These are phyloP conservation scores for Syncephalastrum monosporum DNA, from an alignment of 371 early-diverging fungal genomes.

Conservation along the genomic window DNA sequence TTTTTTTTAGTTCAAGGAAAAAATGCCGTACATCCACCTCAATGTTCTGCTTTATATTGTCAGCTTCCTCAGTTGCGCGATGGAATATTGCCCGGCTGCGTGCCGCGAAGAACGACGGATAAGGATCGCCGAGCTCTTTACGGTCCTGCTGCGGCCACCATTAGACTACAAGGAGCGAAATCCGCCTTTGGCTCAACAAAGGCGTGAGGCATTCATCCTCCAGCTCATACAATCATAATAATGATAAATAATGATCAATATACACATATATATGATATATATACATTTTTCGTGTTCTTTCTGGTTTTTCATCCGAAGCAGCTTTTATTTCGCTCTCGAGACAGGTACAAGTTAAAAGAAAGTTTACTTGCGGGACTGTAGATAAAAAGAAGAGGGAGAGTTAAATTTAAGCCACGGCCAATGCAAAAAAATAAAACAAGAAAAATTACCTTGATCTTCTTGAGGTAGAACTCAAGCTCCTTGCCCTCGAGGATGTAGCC, in stretches of 20 bases:
- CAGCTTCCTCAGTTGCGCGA: conserved; percentile 72
- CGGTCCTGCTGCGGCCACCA: conserved; percentile 45
- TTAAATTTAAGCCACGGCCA: not conserved
- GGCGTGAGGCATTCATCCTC: conserved; percentile 31
- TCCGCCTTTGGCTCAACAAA: conserved; percentile 35
- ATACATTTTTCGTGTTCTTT: too few species aligned
- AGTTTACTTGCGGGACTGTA: conserved; percentile 20
- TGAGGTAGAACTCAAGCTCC: conserved; percentile 96
- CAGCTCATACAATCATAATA: conserved; percentile 18
- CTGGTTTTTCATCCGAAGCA: too few species aligned
- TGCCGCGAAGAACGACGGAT: conserved; percentile 32
- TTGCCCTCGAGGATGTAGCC: conserved; percentile 99
- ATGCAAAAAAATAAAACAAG: not conserved
- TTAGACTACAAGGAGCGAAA: conserved; percentile 42
- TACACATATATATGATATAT: not conserved
- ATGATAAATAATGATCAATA: not conserved
- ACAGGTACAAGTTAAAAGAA: conserved; percentile 2
- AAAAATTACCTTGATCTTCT: conserved; percentile 77
- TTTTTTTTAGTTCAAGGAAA: conserved; percentile 42
- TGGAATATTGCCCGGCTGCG: conserved; percentile 38
- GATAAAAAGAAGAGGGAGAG: not conserved
- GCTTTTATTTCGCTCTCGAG: too few species aligned
- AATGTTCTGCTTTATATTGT: conserved; percentile 75
- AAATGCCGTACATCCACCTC: conserved; percentile 64
- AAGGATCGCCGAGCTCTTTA: conserved; percentile 43